These are phyloP conservation scores for Datisca glomerata DNA, from an alignment of 306 rosid species.

Conservation along the genomic window DNA sequence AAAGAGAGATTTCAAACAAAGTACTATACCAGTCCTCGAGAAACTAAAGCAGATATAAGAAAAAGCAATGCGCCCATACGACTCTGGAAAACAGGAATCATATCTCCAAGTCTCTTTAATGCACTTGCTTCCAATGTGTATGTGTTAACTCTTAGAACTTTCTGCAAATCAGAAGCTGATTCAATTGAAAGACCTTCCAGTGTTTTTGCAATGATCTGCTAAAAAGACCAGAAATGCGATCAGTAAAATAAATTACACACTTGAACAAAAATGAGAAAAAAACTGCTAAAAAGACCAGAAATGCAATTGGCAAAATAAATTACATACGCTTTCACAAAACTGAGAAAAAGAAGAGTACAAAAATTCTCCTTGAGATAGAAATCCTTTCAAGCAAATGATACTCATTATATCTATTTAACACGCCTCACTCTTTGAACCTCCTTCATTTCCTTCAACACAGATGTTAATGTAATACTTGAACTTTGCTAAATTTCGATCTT, in stretches of 20 bases:
- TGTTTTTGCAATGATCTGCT: conserved; percentile 44
- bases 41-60: conserved; percentile 86
- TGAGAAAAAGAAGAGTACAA: background rate
- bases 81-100: conserved; percentile 68
- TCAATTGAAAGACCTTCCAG: conserved; percentile 76
- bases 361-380: background rate
- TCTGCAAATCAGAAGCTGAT: conserved; percentile 63
- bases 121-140: conserved; percentile 56
- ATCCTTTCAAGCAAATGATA: background rate
- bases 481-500: no score
- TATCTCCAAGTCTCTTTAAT: conserved; percentile 55
- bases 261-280: background rate
- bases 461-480: conserved; percentile 31
- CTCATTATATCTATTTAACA: no score
- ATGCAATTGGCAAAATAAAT: no score
- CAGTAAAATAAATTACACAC: background rate
- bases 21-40: conserved; percentile 92
- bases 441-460: conserved; percentile 26
- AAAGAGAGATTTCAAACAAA: no score
- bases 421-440: conserved; percentile 53
- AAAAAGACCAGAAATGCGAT: conserved; percentile 8
- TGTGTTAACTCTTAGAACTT: conserved; percentile 56
- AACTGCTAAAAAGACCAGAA: conserved; percentile 8
- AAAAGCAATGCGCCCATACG: conserved; percentile 98
- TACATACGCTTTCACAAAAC: background rate